phyloP scores from a whole-genome alignment of 345 rosid species.

The Barbarea vulgaris region DNA sequence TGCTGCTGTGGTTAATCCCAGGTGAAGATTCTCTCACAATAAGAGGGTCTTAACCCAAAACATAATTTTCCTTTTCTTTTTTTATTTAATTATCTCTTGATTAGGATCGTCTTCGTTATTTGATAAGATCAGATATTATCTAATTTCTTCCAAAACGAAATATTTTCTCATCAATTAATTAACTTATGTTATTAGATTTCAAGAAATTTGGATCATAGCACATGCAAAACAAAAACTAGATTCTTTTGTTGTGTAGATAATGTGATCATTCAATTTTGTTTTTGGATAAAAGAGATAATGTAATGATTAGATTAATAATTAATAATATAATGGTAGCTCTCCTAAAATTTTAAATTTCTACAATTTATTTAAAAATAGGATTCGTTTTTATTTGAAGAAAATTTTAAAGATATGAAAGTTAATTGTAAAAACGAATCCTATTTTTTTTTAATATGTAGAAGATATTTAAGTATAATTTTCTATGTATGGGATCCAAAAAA shows the following conservation, averaged over 20 bases:
- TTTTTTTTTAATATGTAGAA: not conserved
- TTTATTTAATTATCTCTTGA: not conserved
- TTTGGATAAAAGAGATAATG: not conserved
- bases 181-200: too few species aligned
- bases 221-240: too few species aligned
- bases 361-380: not conserved
- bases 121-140: not conserved
- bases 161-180: too few species aligned
- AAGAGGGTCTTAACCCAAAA: not conserved
- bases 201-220: too few species aligned
- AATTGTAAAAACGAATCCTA: too few species aligned
- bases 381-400: not conserved
- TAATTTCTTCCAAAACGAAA: not conserved
- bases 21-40: not conserved
- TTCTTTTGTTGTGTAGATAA: not conserved
- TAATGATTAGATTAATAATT: not conserved
- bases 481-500: not conserved
- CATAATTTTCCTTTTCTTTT: not conserved
- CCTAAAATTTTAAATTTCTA: not conserved
- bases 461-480: not conserved
- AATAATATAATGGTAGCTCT: not conserved
- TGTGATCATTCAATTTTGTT: not conserved
- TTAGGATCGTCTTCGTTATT: not conserved
- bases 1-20: slow-evolving; percentile 3
- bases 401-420: not conserved